phyloP scores from a whole-genome alignment of 257 asterid genomes.

The Nicotiana tomentosiformis region DNA sequence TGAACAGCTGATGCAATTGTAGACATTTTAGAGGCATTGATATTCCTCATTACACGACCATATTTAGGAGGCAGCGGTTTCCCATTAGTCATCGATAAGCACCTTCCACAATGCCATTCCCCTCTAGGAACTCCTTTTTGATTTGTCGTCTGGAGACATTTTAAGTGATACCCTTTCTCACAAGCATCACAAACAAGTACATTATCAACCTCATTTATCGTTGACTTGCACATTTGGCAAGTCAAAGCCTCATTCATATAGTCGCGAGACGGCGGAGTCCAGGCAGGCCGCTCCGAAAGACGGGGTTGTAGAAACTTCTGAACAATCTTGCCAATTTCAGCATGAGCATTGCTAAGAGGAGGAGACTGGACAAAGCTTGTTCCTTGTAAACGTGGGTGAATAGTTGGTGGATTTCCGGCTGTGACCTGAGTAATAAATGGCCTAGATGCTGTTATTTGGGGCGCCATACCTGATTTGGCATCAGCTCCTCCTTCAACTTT shows the following conservation, averaged over 20 bases:
- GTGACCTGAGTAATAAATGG: constrained; percentile 43
- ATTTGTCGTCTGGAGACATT: constrained; percentile 65
- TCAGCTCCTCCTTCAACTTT: constrained; percentile 56
- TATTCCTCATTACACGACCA: constrained; percentile 94
- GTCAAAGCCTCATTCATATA: constrained; percentile 74
- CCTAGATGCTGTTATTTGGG: constrained; percentile 42
- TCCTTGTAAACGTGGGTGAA: constrained; percentile 41
- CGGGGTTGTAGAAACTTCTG: constrained; percentile 66
- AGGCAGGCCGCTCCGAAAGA: constrained; percentile 43
- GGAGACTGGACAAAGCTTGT: constrained; percentile 34
- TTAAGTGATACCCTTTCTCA: constrained; percentile 90
- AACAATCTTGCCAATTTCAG: constrained; percentile 72
- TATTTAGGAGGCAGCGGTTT: constrained; percentile 96
- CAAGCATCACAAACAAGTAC: constrained; percentile 93
- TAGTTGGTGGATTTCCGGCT: constrained; percentile 31
- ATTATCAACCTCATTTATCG: constrained; percentile 56
- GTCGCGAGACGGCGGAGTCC: constrained; percentile 91
- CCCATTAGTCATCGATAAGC: constrained; percentile 82
- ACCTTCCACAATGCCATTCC: constrained; percentile 96
- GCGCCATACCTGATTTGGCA: constrained; percentile 37
- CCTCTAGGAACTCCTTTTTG: constrained; percentile 74
- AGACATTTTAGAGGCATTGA: constrained; percentile 39
- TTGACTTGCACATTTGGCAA: constrained; percentile 70
- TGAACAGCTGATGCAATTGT: constrained; percentile 35
- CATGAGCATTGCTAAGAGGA: constrained; percentile 44